Evolutionary conservation across 139 green algal genomes (phyloP), one percentile per base, ranked within the genome.

Genomic region (Tetradesmus obliquus): DNA sequence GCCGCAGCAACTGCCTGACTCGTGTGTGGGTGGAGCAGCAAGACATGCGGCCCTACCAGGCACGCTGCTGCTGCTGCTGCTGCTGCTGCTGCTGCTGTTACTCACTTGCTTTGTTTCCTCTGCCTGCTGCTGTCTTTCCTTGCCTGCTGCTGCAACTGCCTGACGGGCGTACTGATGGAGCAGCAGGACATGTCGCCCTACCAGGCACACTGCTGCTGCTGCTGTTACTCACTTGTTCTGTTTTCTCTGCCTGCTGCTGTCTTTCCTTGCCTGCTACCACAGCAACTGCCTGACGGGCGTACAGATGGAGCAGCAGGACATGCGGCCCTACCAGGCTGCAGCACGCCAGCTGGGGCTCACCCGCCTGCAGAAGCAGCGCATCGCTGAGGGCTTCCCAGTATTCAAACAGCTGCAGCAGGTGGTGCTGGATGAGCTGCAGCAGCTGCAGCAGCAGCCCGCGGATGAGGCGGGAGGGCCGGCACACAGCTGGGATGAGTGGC

Each of bases 361-460:
- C 0, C 24, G 6, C 9, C 32, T 24, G 45, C 79, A 85, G 45
- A 85, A 85, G 79, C 79, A 85, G 45, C 79, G 32, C 79, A 85
- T 85, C 22, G 24, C 10, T 17, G 79, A 85, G 32, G 79, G 15
- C 0, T 15, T 57, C 5, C 79, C 79, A 5, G 32, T 85, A 6
- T 85, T 85, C 79, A 55, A 22, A 45, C 79, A 54, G 32, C 32
- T 85, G 32, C 79, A 85, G 79, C 79, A 85, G 32, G 53, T 45
- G 60, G 79, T 85, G 32, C 79, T 85, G 3, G 32, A 85, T 13
- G 79, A 85, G 79, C 32, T 85, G 32, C 79, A 85, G 79, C 24
- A 85, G 32, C 79, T 85, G 32, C 79, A 85, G 32, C 32, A 84
- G 79, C 79, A 58, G 32, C 79, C 24, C 2, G 24, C 24, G 7